Base-by-base conservation (phyloP, 208 protist species). In the Phytomonas serpens region DNA sequence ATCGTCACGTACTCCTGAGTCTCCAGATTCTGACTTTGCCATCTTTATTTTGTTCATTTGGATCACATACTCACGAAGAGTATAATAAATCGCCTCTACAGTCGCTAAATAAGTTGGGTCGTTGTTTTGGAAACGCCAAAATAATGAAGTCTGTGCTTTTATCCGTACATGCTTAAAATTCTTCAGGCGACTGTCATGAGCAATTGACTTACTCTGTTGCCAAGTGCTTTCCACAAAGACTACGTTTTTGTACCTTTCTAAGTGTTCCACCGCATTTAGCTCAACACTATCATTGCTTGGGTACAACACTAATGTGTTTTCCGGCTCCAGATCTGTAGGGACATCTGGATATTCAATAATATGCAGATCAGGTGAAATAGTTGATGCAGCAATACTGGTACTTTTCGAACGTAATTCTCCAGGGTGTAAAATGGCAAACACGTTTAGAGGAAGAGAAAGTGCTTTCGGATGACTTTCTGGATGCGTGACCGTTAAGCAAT, bases 1-100 rank as follows among this genome's bases (percentile, higher is more conserved):
- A 31, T 19, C 34, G 63, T 66, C 31, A 52, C 77, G 34, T 32
- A 31, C 62, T 3, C 40, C 61, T 1, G 57, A 61, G 13, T 4
- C 61, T 29, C 30, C 38, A 0, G 31, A 16, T 19, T 68, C 47
- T 19, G 65, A 34, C 4, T 62, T 71, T 64, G 63, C 37, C 62
- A 37, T 57, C 52, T 80, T 73, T n/a, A 38, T 34, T 42, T 79
- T 79, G 74, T 88, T 92, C 33, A 77, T 77, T 29, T 93, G 82
- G 0, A 67, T 77, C 47, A 97, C 83, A 72, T 94, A 97, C 73
- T 97, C 90, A 19, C 86, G 81, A 47, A 97, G 78, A 71, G 97
- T 95, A 79, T 97, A 97, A 82, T 97, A 98, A 72, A 98, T 98
- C 10, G 95, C 95, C 81, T 98, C 97, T 29, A 98, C 96, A 5